phyloP scores from a whole-genome alignment of 208 protist genomes.

The Acanthamoeba polyphaga region DNA sequence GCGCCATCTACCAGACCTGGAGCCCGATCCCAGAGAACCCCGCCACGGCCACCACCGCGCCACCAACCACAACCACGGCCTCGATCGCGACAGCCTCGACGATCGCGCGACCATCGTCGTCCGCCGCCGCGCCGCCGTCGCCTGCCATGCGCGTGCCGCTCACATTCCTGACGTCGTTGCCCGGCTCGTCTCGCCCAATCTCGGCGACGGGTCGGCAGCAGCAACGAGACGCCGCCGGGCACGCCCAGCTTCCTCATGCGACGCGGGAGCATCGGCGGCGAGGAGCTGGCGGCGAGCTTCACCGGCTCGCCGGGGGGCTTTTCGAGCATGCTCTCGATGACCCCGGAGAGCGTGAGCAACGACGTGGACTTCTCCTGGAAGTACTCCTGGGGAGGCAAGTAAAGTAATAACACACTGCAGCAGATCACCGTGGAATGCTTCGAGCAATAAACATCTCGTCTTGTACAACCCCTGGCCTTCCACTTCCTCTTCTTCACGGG shows the following conservation, averaged over 20 bases:
- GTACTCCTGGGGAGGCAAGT: conserved; percentile 67
- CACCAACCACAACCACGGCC: neutral
- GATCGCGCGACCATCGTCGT: neutral
- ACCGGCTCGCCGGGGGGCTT: neutral
- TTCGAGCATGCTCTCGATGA: conserved; percentile 5
- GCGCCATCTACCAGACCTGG: conserved; percentile 67
- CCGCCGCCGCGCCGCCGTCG: neutral
- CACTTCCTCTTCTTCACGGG: too few species aligned
- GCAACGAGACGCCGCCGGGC: neutral
- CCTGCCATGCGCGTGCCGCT: neutral
- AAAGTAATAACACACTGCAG: neutral
- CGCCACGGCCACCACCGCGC: neutral
- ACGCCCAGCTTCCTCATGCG: neutral
- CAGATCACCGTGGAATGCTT: too few species aligned
- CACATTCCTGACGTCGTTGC: conserved; percentile 24
- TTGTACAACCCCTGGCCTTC: too few species aligned
- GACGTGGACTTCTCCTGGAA: conserved; percentile 64
- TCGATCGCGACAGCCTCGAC: neutral
- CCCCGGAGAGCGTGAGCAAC: neutral
- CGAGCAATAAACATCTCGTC: too few species aligned
- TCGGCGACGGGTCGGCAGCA: neutral
- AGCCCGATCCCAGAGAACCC: neutral
- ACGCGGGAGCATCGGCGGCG: neutral
- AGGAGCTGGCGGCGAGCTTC: neutral
- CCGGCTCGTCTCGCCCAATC: neutral